Evolutionary conservation across 1,139 yeast genomes (phyloP).

Genomic region (Yamadazyma kanchanaburiensis): DNA sequence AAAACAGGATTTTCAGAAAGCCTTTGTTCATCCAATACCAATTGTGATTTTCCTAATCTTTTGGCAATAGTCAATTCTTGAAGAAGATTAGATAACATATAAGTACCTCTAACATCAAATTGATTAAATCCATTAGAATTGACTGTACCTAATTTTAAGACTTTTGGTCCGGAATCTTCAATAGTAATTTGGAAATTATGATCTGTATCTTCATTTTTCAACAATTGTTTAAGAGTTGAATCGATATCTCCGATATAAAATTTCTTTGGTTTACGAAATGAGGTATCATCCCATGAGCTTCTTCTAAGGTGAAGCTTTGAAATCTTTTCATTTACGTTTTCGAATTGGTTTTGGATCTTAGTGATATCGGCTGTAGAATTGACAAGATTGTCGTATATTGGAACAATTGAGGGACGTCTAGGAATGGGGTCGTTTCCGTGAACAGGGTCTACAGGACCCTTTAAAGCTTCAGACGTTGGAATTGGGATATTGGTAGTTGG

Average conservation of each 20-base stretch:
- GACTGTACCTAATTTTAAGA: slow-evolving; percentile 75
- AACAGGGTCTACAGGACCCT: slow-evolving; percentile 2
- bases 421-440: slow-evolving; percentile 11
- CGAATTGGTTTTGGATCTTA: slow-evolving; percentile 4
- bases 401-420: slow-evolving; percentile 32
- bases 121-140: slow-evolving; percentile 78
- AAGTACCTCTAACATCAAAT: slow-evolving; percentile 80
- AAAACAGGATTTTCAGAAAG: slow-evolving; percentile 86
- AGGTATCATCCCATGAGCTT: slow-evolving; percentile 65
- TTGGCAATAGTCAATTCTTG: slow-evolving; percentile 91
- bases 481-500: background rate
- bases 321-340: slow-evolving; percentile 2
- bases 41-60: slow-evolving; percentile 70
- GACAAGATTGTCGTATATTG: slow-evolving; percentile 22
- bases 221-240: slow-evolving; percentile 62
- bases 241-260: slow-evolving; percentile 78
- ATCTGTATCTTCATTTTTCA: slow-evolving; percentile 84
- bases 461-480: background rate
- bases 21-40: slow-evolving; percentile 78
- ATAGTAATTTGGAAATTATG: slow-evolving; percentile 83
- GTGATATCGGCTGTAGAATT: slow-evolving; percentile 13
- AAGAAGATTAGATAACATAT: slow-evolving; percentile 81
- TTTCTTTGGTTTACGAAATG: slow-evolving; percentile 37
- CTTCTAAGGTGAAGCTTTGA: slow-evolving; percentile 38
- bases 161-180: slow-evolving; percentile 93